phyloP scores from a whole-genome alignment of 2,329 filamentous ascomycete genomes.

The Grosmannia serpens region DNA sequence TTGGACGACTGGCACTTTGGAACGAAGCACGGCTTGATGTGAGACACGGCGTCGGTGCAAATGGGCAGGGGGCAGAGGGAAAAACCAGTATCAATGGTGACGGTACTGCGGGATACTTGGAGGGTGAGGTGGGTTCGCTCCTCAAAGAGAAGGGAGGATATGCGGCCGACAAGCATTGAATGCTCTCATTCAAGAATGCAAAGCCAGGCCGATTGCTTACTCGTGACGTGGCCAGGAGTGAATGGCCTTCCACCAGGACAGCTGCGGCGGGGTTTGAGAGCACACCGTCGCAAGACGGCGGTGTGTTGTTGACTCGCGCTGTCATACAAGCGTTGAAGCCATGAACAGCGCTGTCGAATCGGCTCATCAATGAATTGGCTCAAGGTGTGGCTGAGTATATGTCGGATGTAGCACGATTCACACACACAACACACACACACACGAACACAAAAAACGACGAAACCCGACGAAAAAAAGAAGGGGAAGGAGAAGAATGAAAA shows the following conservation, averaged over 20 bases:
- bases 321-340: background rate
- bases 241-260: background rate
- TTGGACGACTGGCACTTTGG: conserved; percentile 4
- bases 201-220: background rate
- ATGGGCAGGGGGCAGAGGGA: background rate
- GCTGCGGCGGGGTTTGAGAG: background rate
- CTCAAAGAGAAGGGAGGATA: background rate
- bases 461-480: background rate
- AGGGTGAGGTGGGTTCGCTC: background rate
- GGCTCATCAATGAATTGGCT: background rate
- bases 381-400: background rate
- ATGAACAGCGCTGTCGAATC: background rate
- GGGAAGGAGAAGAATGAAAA: background rate
- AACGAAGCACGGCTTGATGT: background rate
- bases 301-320: background rate
- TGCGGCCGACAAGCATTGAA: background rate
- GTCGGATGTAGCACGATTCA: background rate
- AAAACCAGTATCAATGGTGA: background rate
- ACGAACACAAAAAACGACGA: background rate
- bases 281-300: background rate
- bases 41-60: background rate
- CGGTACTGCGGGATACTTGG: background rate
- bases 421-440: background rate
- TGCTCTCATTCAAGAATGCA: background rate
- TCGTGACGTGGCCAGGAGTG: background rate